These are phyloP conservation scores for Blastocladiella emersonii DNA, from an alignment of 371 early-diverging fungal species.

Conservation along the genomic window DNA sequence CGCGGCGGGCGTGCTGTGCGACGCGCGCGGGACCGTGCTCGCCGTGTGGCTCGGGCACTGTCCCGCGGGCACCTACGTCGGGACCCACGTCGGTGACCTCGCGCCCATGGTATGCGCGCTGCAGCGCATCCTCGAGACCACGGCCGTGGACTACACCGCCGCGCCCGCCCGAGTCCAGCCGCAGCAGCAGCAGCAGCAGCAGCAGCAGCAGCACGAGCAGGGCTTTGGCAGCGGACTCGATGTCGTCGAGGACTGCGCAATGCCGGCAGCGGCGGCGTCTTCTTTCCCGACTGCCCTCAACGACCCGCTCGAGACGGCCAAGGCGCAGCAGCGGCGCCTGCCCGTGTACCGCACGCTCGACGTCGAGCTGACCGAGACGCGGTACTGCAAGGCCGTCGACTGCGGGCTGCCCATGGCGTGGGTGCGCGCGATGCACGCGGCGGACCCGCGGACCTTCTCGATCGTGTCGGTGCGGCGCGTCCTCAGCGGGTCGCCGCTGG, in stretches of 20 bases:
- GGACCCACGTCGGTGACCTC: not conserved
- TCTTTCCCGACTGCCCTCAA: too few relatives aligned
- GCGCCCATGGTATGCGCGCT: not conserved
- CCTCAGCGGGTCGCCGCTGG: not conserved
- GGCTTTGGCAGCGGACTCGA: too few relatives aligned
- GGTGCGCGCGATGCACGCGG: slow-evolving; percentile 10
- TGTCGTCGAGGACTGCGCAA: too few relatives aligned
- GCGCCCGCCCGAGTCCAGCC: too few relatives aligned
- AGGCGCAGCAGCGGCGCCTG: too few relatives aligned
- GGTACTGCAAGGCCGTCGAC: slow-evolving; percentile 16
- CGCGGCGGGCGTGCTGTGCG: not conserved
- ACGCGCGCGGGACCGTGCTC: not conserved
- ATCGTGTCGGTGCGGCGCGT: slow-evolving; percentile 6
- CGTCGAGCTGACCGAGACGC: slow-evolving; percentile 17
- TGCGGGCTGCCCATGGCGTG: slow-evolving; percentile 15
- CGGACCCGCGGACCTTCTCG: not conserved
- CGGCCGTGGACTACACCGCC: not conserved
- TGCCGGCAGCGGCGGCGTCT: too few relatives aligned
- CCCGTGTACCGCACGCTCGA: slow-evolving; percentile 12
- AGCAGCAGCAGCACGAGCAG: not conserved
- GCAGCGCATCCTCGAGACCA: not conserved
- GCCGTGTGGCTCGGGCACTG: not conserved
- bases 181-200: too few relatives aligned
- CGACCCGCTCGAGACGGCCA: too few relatives aligned
- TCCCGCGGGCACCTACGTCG: not conserved